Evolutionary conservation across 2,329 filamentous ascomycete species (phyloP).

Genomic region (Aspergillus carbonarius): DNA sequence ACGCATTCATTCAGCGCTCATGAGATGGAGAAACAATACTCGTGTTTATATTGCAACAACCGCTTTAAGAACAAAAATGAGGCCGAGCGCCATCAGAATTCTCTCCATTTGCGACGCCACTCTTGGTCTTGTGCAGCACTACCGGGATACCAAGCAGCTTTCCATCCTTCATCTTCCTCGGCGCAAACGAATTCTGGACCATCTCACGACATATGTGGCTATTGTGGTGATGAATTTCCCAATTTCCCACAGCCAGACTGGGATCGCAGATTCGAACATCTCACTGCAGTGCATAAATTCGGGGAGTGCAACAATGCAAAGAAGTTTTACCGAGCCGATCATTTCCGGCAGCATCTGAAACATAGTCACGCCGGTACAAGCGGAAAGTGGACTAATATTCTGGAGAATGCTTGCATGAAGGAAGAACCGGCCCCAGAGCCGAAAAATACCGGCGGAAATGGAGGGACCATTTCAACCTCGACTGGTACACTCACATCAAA

Average conservation of each 20-base stretch:
- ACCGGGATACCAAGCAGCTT: conserved; percentile 71
- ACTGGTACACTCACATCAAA: conserved; percentile 25
- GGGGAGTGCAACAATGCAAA: conserved; percentile 97
- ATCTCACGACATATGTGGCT: conserved; percentile 76
- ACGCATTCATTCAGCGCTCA: conserved; percentile 61
- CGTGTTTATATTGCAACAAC: conserved; percentile 87
- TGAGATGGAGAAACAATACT: conserved; percentile 94
- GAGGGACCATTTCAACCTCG: background rate
- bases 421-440: conserved; percentile 60
- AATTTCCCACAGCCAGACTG: conserved; percentile 76
- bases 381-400: conserved; percentile 98
- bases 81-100: conserved; percentile 93
- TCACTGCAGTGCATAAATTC: conserved; percentile 93
- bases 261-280: conserved; percentile 80
- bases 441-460: conserved; percentile 11
- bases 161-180: conserved; percentile 70
- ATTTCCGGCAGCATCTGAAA: conserved; percentile 97
- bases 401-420: conserved; percentile 95
- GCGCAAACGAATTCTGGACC: conserved; percentile 37
- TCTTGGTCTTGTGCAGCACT: conserved; percentile 97
- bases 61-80: conserved; percentile 99
- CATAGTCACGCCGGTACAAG: conserved; percentile 95
- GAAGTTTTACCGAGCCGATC: conserved; percentile 96
- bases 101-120: conserved; percentile 84
- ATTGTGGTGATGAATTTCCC: conserved; percentile 89